phyloP scores from a whole-genome alignment of 2,329 filamentous ascomycete genomes.

The Volutella citrinella region DNA sequence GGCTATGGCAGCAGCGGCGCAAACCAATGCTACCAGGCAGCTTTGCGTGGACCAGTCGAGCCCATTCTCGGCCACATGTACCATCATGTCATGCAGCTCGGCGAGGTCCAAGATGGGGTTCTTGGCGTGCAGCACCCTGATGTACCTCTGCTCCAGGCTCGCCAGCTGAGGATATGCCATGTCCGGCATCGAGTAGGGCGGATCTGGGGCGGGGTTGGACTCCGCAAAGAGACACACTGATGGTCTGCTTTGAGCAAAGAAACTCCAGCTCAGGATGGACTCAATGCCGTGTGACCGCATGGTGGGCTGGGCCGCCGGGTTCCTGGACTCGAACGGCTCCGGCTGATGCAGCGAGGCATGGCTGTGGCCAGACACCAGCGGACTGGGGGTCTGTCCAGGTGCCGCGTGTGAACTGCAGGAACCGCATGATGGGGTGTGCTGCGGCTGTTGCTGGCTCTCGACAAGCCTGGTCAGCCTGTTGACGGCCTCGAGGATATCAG shows the following conservation, averaged over 20 bases:
- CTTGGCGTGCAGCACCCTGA: slow-evolving; percentile 2
- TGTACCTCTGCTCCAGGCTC: slow-evolving; percentile 3
- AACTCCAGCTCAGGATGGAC: slow-evolving; percentile 1
- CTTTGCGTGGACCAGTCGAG: slow-evolving; percentile 4
- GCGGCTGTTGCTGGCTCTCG: background rate
- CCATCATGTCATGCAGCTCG: slow-evolving; percentile 2
- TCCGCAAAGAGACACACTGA: slow-evolving; percentile 1
- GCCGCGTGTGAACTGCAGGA: too few relatives aligned
- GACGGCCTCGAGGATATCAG: background rate
- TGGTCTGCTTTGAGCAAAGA: background rate
- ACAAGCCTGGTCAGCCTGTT: background rate
- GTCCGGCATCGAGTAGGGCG: background rate
- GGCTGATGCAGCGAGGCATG: too few relatives aligned
- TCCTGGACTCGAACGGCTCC: background rate
- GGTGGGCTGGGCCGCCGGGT: background rate
- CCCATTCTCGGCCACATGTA: slow-evolving; percentile 2
- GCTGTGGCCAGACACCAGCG: background rate
- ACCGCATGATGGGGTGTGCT: background rate
- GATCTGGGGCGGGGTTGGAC: background rate
- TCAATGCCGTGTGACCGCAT: background rate
- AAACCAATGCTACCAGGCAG: slow-evolving; percentile 4
- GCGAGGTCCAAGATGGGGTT: slow-evolving; percentile 4
- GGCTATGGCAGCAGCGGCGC: slow-evolving; percentile 3
- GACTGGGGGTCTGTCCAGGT: background rate
- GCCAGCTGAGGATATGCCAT: background rate